Conservation (phyloP, 495 filamentous ascomycete genomes). For the Tuber brumale region DNA sequence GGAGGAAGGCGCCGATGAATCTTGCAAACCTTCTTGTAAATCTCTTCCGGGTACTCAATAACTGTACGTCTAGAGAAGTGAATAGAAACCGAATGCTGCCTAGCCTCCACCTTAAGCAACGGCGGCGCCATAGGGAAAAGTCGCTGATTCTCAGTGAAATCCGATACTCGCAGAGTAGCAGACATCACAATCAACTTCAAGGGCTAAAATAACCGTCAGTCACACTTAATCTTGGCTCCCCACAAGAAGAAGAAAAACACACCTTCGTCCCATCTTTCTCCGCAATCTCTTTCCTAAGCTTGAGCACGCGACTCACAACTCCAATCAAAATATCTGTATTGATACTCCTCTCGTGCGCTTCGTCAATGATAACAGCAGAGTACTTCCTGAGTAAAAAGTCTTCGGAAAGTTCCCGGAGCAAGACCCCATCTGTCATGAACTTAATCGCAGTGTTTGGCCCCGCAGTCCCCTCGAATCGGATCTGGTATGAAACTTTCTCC, state of each 20-base stretch:
- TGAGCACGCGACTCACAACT: slow-evolving; percentile 87
- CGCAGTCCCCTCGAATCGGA: slow-evolving; percentile 83
- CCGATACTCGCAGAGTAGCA: slow-evolving; percentile 81
- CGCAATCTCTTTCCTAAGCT: slow-evolving; percentile 61
- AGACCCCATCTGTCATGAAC: slow-evolving; percentile 98
- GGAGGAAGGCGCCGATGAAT: slow-evolving; percentile 87
- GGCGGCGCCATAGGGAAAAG: slow-evolving; percentile 78
- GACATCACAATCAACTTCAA: slow-evolving; percentile 98
- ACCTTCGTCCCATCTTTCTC: slow-evolving; percentile 50
- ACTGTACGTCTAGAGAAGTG: slow-evolving; percentile 82
- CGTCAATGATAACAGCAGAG: slow-evolving; percentile 88
- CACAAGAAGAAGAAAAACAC: not conserved
- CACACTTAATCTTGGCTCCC: not conserved
- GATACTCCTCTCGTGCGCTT: slow-evolving; percentile 94
- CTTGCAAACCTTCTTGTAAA: slow-evolving; percentile 76
- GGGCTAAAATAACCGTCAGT: slow-evolving; percentile 49
- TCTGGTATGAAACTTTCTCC: slow-evolving; percentile 80
- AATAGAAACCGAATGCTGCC: slow-evolving; percentile 80
- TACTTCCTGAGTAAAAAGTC: slow-evolving; percentile 92
- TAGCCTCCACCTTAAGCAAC: slow-evolving; percentile 83
- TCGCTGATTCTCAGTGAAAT: slow-evolving; percentile 75
- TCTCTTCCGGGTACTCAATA: slow-evolving; percentile 82
- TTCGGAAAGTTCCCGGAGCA: slow-evolving; percentile 82
- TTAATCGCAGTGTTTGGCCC: slow-evolving; percentile 85
- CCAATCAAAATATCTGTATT: slow-evolving; percentile 97